A percentile compares a stretch with the other conserved stretches of the same genome.
Conservation (phyloP, 2,329 filamentous ascomycete genomes). For the Pyrenophora graminea region DNA sequence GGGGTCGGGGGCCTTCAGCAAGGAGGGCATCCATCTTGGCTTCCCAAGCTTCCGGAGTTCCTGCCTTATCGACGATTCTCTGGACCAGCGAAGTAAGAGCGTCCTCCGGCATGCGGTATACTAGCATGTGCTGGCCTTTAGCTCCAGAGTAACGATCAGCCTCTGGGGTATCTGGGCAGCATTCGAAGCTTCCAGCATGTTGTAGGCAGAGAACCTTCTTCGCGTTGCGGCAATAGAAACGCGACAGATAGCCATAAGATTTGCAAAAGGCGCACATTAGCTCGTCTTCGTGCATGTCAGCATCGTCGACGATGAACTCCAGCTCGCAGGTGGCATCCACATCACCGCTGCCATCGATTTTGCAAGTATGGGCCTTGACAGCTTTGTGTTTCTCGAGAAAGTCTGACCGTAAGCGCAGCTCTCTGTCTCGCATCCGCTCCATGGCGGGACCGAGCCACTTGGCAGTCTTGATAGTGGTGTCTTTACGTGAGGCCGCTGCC, state of each 20-base stretch:
- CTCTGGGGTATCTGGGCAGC: constrained; percentile 69
- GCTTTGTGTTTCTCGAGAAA: constrained; percentile 71
- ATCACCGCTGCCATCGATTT: constrained; percentile 58
- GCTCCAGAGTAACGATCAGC: constrained; percentile 65
- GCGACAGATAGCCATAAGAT: constrained; percentile 85
- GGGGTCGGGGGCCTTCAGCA: constrained; percentile 80
- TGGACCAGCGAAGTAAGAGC: constrained; percentile 68
- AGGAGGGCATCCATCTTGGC: constrained; percentile 85
- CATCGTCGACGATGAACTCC: constrained; percentile 54
- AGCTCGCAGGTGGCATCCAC: constrained; percentile 34
- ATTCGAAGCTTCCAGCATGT: constrained; percentile 79
- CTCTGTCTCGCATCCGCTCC: constrained; percentile 74
- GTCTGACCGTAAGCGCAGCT: constrained; percentile 67
- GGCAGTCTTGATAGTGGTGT: constrained; percentile 82
- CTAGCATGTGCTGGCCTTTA: constrained; percentile 67
- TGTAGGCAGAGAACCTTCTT: constrained; percentile 81
- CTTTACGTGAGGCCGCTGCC: constrained; percentile 78
- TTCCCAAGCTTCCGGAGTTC: constrained; percentile 84
- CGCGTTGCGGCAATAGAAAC: constrained; percentile 81
- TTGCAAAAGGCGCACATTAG: constrained; percentile 94
- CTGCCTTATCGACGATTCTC: constrained; percentile 84
- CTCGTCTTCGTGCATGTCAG: constrained; percentile 84
- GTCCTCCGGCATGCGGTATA: constrained; percentile 77
- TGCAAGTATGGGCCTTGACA: constrained; percentile 38
- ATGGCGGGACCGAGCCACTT: constrained; percentile 94